phyloP scores from a whole-genome alignment of 2,329 filamentous ascomycete genomes.

The Leptodontidium sp. region DNA sequence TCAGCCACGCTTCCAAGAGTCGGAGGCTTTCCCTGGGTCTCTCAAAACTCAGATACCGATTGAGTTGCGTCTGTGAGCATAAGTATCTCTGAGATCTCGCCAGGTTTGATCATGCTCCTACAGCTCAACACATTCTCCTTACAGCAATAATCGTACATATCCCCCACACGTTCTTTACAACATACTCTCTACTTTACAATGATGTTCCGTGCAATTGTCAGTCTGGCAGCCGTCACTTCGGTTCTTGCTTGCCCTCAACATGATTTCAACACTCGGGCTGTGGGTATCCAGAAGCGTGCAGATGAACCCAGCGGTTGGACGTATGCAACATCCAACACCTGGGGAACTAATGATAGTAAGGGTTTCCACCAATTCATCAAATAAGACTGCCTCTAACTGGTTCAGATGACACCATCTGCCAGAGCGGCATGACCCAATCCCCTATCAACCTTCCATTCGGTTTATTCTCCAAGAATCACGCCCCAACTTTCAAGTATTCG shows the following conservation, averaged over 20 bases:
- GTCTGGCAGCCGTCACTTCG: conserved; percentile 8
- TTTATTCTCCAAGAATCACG: conserved; percentile 8
- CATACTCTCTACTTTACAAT: not conserved
- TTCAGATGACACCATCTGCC: conserved; percentile 21
- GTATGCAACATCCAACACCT: conserved; percentile 7
- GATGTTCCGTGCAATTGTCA: conserved; percentile 21
- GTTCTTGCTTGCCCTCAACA: conserved; percentile 26
- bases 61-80: not conserved
- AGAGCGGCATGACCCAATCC: conserved; percentile 15
- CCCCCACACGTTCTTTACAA: not conserved
- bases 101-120: not conserved
- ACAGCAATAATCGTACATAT: not conserved
- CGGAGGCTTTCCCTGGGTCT: not conserved
- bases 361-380: not conserved
- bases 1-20: not conserved
- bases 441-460: conserved; percentile 20
- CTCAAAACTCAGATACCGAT: not conserved
- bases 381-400: not conserved
- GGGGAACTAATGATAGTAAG: conserved; percentile 6
- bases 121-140: not conserved
- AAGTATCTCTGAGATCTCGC: not conserved
- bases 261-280: conserved; percentile 9
- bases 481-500: conserved; percentile 12
- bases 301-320: not conserved
- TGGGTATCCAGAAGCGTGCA: conserved; percentile 17